Base-by-base conservation (phyloP, 176 grass and related monocot genomes). In the Lolium perenne region DNA sequence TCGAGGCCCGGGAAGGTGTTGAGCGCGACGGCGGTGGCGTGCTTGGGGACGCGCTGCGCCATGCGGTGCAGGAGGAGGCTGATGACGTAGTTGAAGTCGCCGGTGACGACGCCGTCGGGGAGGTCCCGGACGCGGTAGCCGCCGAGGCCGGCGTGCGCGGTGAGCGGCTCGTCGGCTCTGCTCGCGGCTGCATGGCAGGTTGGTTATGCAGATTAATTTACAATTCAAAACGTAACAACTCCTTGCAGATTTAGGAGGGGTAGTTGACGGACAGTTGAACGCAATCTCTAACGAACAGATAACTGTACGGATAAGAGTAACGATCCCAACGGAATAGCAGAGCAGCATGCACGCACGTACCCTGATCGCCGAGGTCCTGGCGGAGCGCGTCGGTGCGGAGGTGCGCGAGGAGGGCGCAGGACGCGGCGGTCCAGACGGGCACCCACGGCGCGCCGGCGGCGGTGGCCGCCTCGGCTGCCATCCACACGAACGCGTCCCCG, bases 401-500 rank as follows among this genome's bases (percentile, higher is more conserved):
- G 26, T 95, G 93, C 5, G 90, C 88, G 0, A 78, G 38, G 53
- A 92, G 88, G 3, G 86, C 65, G 80, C 47, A 22, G 11, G 93
- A 64, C 8, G 83, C 88, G 69, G 71, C 88, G 0, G 88, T 92
- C 88, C 71, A 92, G 1, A 95, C 47, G 0, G 93, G 46, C n/a
- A 95, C 76, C 90, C 88, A 95, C 14, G 71, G 83, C 18, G 66
- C 83, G 0, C 64, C 83, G 0, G 16, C 22, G 22, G 56, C 55
- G 8, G 38, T 71, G n/a, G 93, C 90, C 15, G 83, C 90, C 9
- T 92, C 88, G 0, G 75, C 90, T 13, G 93, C 90, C 6, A 88
- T 77, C 93, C 86, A 95, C 22, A 95, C 40, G 83, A 95, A 95
- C 48, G 86, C 88, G 70, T 91, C 93, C 11, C 53, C 80, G 15